Evolutionary conservation across 257 asterid genomes (phyloP).

Genomic region (Gentiana dahurica): DNA sequence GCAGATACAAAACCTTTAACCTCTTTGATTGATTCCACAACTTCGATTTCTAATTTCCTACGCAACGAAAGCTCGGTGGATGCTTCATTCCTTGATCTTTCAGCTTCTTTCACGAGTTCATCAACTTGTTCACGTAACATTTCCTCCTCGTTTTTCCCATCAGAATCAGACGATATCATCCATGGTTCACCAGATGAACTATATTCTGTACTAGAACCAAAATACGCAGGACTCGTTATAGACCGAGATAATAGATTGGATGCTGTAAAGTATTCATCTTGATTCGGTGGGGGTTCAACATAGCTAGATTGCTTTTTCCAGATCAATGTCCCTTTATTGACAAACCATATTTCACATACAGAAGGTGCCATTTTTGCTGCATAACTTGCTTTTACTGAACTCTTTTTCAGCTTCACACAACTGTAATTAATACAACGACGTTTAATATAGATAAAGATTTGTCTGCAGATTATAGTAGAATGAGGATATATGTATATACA

Average conservation of each 20-base stretch:
- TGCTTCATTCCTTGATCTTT: constrained; percentile 36
- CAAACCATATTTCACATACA: constrained; percentile 68
- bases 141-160: constrained; percentile 29
- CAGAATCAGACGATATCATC: constrained; percentile 15
- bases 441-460: constrained; percentile 3
- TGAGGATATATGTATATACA: constrained; percentile 13
- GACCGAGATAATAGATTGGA: constrained; percentile 27
- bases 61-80: constrained; percentile 26
- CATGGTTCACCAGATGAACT: constrained; percentile 23
- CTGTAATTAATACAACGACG: constrained; percentile 22
- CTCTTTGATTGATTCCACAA: constrained; percentile 36
- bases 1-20: constrained; percentile 52
- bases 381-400: constrained; percentile 56
- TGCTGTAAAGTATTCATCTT: constrained; percentile 15
- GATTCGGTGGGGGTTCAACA: constrained; percentile 23
- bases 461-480: too few relatives aligned
- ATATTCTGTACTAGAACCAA: constrained; percentile 18
- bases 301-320: constrained; percentile 45
- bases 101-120: constrained; percentile 29
- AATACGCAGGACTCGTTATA: constrained; percentile 18
- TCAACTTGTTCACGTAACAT: constrained; percentile 25
- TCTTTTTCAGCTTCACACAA: constrained; percentile 48
- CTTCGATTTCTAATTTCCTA: constrained; percentile 40
- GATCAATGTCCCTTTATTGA: constrained; percentile 57
- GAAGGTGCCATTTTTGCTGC: constrained; percentile 53